Percentiles rank a stretch among this genome's conserved stretches.
These are phyloP conservation scores for Basidiobolus heterosporus DNA, from an alignment of 371 early-diverging fungal genomes.

Conservation along the genomic window DNA sequence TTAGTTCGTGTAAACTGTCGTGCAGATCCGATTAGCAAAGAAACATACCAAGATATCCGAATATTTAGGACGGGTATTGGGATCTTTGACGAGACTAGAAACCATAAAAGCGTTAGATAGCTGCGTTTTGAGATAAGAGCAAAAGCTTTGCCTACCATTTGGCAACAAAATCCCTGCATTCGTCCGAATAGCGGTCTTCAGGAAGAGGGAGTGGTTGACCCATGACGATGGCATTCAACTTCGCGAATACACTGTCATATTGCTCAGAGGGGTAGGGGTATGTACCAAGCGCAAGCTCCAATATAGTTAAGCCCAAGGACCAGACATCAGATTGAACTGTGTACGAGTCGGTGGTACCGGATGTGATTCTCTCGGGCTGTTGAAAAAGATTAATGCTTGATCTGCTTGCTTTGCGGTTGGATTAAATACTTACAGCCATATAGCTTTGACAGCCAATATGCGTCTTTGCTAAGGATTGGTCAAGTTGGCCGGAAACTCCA, in stretches of 20 bases:
- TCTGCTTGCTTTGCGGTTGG: not conserved
- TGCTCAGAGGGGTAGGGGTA: constrained; percentile 57
- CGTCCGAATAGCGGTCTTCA: constrained; percentile 39
- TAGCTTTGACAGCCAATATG: constrained; percentile 88
- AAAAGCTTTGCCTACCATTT: constrained; percentile 31
- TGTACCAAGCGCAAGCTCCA: constrained; percentile 81
- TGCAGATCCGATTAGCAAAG: not conserved
- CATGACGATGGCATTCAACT: constrained; percentile 29
- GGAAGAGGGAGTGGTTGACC: constrained; percentile 32
- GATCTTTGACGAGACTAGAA: constrained; percentile 54
- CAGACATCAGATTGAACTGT: constrained; percentile 72
- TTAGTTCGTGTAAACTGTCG: constrained; percentile 9
- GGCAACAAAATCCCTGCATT: constrained; percentile 65
- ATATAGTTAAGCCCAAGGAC: constrained; percentile 85
- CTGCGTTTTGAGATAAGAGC: no score
- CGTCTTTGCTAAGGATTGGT: constrained; percentile 79
- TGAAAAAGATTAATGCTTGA: not conserved
- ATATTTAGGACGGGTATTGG: constrained; percentile 51
- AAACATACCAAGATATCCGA: constrained; percentile 30
- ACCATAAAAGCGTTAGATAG: no score
- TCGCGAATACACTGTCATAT: constrained; percentile 34
- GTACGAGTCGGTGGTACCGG: constrained; percentile 36
- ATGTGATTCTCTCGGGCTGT: constrained; percentile 63
- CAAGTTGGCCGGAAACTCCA: constrained; percentile 75
- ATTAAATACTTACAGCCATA: constrained; percentile 59